Evolutionary conservation across 352 stramenopile species (phyloP).

Genomic region (Phytopythium oedochilum): DNA sequence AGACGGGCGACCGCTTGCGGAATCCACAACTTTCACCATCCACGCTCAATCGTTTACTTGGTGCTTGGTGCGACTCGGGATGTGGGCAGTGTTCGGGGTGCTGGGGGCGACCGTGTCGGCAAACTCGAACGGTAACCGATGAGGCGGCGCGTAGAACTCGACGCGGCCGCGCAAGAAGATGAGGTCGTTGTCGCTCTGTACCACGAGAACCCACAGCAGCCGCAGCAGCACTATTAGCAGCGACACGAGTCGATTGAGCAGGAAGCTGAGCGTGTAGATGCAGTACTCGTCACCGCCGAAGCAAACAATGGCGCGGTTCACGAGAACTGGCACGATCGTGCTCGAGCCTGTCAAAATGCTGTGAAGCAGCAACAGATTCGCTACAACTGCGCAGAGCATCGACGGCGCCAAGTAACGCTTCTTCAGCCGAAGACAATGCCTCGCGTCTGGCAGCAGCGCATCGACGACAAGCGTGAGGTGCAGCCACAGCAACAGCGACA

Average conservation of each 20-base stretch:
- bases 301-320: slow-evolving; percentile 1
- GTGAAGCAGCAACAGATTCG: not conserved
- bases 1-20: no score
- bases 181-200: not conserved
- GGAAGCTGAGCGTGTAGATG: slow-evolving; percentile 5
- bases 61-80: no score
- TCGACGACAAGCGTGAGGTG: not conserved
- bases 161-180: slow-evolving; percentile 4
- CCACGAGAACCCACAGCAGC: not conserved
- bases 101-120: not conserved
- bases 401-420: not conserved
- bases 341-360: not conserved
- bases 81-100: no score
- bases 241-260: slow-evolving; percentile 2
- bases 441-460: slow-evolving; percentile 1
- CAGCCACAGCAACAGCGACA: not conserved
- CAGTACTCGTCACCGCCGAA: not conserved
- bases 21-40: no score
- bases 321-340: not conserved
- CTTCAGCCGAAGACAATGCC: not conserved
- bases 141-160: not conserved
- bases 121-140: slow-evolving; percentile 2
- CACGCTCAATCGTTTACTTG: no score
- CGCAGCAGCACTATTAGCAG: not conserved
- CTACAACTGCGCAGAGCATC: not conserved